These are phyloP conservation scores for Paramecium sexaurelia DNA, from an alignment of 73 alveolate genomes.

Conservation along the genomic window DNA sequence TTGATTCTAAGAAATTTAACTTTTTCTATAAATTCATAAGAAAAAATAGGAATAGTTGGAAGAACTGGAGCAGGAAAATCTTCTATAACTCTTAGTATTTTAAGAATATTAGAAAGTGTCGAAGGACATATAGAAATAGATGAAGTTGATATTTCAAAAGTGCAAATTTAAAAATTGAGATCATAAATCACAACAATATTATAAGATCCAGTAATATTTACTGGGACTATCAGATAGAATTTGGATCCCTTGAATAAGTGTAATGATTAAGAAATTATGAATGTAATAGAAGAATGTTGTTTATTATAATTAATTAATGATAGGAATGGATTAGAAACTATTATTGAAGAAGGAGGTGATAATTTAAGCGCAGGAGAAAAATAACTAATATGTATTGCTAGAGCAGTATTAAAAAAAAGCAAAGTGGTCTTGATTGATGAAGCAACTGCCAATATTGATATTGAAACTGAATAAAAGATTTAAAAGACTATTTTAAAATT, in stretches of 20 bases:
- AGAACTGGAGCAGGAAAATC: slow-evolving; percentile 98
- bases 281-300: slow-evolving; percentile 77
- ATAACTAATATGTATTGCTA: slow-evolving; percentile 87
- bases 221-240: slow-evolving; percentile 89
- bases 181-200: slow-evolving; percentile 88
- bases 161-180: slow-evolving; percentile 80
- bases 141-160: slow-evolving; percentile 81
- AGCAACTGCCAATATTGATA: slow-evolving; percentile 80
- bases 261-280: slow-evolving; percentile 76
- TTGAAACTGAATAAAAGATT: slow-evolving; percentile 76
- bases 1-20: slow-evolving; percentile 72
- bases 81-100: slow-evolving; percentile 83
- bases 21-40: slow-evolving; percentile 74
- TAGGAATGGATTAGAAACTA: slow-evolving; percentile 80
- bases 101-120: slow-evolving; percentile 88
- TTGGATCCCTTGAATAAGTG: slow-evolving; percentile 87
- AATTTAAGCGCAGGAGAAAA: slow-evolving; percentile 96
- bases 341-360: slow-evolving; percentile 87
- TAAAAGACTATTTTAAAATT: slow-evolving; percentile 68
- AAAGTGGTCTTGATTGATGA: slow-evolving; percentile 73
- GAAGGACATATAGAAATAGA: slow-evolving; percentile 81
- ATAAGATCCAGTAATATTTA: slow-evolving; percentile 91
- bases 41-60: slow-evolving; percentile 95
- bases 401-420: slow-evolving; percentile 80
- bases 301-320: slow-evolving; percentile 78